Base-by-base conservation (phyloP, 164 flowering plant species). In the Nelumbo lutea region DNA sequence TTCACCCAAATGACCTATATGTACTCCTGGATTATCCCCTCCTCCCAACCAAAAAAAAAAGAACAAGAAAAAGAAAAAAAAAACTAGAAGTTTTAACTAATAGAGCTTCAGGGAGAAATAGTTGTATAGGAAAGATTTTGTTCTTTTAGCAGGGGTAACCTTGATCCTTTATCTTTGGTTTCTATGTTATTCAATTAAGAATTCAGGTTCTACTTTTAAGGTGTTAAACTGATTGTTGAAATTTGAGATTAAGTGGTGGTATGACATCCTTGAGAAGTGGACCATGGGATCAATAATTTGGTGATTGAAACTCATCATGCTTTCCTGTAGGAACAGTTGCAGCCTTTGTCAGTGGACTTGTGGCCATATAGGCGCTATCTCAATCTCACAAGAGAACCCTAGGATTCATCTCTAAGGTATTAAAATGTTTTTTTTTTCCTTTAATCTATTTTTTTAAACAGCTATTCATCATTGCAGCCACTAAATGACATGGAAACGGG, bases 261-360 rank as follows among this genome's bases (percentile, higher is more conserved):
- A 68, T 90, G 64, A 97, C 90, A 68, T 90, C 96, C 45, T 44
- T 86, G 72, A 94, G 93, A 75, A 82, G 88, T 82, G 99, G 99
- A 70, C 98, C 97, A 50, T 89, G 88, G 97, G 98, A 90, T 80
- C 90, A 88, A 73, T 84, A 90, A 47, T 87, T 92, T 82, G 96
- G 97, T 48, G 95, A 96, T 61, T 97, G 96, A 61, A 90, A 95
- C 79, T 83, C 96, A 15, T 93, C 96, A 58, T 88, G 93, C 50
- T 77, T 95, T 42, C 93, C 82, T 39, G 88, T 87, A 60, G 97
- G 82, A 75, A 90, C 86, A 68, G 61, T 84, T 75, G 78, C 97
- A 72, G 83, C 90, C 66, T 80, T 89, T 69, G 73, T 82, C 27
- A 71, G 90, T 70, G 96, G 95, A 69, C 79, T 90, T 42, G 14